phyloP scores from a whole-genome alignment of 2,329 filamentous ascomycete species.

The Microcyclospora tardicrescens region DNA sequence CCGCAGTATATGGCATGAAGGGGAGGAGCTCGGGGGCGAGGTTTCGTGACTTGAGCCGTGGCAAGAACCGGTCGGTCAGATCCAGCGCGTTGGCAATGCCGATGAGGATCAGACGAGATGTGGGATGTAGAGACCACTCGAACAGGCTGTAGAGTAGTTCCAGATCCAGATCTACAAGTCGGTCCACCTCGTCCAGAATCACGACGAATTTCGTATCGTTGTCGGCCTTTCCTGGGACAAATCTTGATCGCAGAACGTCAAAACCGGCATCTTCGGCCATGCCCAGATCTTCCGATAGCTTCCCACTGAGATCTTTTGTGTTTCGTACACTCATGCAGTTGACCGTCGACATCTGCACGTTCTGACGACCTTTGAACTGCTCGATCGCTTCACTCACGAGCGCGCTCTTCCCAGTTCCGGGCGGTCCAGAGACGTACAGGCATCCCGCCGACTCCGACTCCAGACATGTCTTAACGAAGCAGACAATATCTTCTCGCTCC shows the following conservation, averaged over 20 bases:
- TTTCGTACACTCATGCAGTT: constrained; percentile 97
- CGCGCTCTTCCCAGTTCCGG: constrained; percentile 92
- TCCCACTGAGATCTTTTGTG: constrained; percentile 71
- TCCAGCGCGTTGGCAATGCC: constrained; percentile 95
- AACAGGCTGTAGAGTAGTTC: constrained; percentile 90
- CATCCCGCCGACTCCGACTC: constrained; percentile 57
- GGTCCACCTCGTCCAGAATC: constrained; percentile 88
- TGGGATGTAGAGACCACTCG: constrained; percentile 79
- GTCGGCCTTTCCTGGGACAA: constrained; percentile 47
- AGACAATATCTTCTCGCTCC: constrained; percentile 51
- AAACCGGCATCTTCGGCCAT: constrained; percentile 52
- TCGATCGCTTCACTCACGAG: constrained; percentile 71
- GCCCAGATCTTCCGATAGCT: constrained; percentile 57
- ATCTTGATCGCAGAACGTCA: constrained; percentile 54
- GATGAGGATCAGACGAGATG: constrained; percentile 68
- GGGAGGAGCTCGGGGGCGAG: constrained; percentile 80
- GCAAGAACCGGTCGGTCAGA: constrained; percentile 86
- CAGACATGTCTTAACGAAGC: constrained; percentile 55
- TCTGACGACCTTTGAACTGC: constrained; percentile 38
- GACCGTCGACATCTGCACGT: constrained; percentile 61
- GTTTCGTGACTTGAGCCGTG: constrained; percentile 82
- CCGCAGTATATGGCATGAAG: constrained; percentile 81
- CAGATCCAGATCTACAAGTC: constrained; percentile 75
- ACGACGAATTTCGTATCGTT: constrained; percentile 55
- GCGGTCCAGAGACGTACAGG: constrained; percentile 88